Percentiles rank a stretch among this genome's conserved stretches.
phyloP scores from a whole-genome alignment of 768 basidiomycete genomes.

The Russula foetens region DNA sequence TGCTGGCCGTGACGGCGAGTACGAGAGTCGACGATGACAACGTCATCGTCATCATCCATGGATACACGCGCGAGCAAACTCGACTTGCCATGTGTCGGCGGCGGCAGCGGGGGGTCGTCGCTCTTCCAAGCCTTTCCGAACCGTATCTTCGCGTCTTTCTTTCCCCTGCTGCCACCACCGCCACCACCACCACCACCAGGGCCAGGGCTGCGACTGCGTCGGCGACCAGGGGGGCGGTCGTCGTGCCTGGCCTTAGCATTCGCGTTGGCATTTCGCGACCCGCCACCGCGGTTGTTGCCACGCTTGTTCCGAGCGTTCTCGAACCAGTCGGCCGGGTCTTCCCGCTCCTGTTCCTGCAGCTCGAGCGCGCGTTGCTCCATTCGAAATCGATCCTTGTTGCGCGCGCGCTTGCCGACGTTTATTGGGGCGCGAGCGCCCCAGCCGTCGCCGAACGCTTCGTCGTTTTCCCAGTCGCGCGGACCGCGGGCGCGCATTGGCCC shows the following conservation, averaged over 20 bases:
- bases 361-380: constrained; percentile 44
- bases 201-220: constrained; percentile 28
- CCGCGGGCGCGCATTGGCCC: constrained; percentile 24
- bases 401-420: constrained; percentile 59
- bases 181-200: constrained; percentile 25
- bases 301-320: constrained; percentile 29
- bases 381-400: constrained; percentile 49
- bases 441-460: constrained; percentile 33
- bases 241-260: no score
- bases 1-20: background rate
- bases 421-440: constrained; percentile 42
- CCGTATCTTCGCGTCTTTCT: constrained; percentile 21
- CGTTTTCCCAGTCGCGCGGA: constrained; percentile 38
- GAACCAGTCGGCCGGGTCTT: constrained; percentile 66
- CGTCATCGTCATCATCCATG: background rate
- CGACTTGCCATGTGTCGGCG: background rate
- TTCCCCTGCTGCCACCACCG: constrained; percentile 17
- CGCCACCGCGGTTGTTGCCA: constrained; percentile 20
- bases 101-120: background rate
- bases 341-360: constrained; percentile 37
- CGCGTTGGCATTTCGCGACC: no score
- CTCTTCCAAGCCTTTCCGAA: constrained; percentile 19
- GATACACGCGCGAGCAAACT: constrained; percentile 10
- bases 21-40: background rate
- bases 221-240: constrained; percentile 12